These are phyloP conservation scores for Pestalotiopsis sp. DNA, from an alignment of 2,329 filamentous ascomycete genomes.

Conservation along the genomic window DNA sequence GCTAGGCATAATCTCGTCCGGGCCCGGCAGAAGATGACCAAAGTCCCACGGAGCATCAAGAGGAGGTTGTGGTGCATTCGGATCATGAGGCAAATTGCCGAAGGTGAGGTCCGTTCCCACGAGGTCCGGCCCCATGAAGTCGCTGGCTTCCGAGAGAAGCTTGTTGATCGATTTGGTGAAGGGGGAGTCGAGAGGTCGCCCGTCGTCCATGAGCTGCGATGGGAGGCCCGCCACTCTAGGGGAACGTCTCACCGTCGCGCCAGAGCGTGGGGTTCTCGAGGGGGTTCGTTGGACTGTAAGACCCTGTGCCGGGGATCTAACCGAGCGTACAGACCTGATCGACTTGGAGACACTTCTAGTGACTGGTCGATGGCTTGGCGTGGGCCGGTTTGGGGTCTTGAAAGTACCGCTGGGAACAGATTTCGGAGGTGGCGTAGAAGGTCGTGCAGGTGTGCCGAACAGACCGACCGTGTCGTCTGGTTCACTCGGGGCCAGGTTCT, in stretches of 20 bases:
- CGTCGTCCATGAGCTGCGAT: conserved; percentile 12
- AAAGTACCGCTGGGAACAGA: conserved; percentile 49
- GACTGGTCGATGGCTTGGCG: conserved; percentile 61
- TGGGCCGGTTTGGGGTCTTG: conserved; percentile 67
- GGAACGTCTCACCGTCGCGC: conserved; percentile 42
- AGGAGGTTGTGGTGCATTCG: conserved; percentile 34
- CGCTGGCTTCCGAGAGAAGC: conserved; percentile 60
- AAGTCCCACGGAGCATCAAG: conserved; percentile 45
- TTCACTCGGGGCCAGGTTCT: conserved; percentile 44
- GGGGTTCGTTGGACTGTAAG: conserved; percentile 51
- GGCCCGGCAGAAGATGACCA: conserved; percentile 45
- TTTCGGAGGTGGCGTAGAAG: conserved; percentile 57
- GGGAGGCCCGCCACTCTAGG: conserved; percentile 35
- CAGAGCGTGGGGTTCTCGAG: conserved; percentile 42
- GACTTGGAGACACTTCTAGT: conserved; percentile 64
- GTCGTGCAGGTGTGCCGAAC: conserved; percentile 63
- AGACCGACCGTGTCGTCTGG: conserved; percentile 53
- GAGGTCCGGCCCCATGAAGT: conserved; percentile 39
- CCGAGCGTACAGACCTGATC: conserved; percentile 56
- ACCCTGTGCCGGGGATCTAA: conserved; percentile 46
- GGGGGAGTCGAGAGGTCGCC: conserved; percentile 12
- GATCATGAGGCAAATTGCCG: conserved; percentile 39
- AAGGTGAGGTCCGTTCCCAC: too few relatives aligned
- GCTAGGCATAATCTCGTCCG: conserved; percentile 50
- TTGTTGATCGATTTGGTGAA: conserved; percentile 53